Base-by-base conservation (phyloP, 306 rosid species). In the Glycine tomentella region DNA sequence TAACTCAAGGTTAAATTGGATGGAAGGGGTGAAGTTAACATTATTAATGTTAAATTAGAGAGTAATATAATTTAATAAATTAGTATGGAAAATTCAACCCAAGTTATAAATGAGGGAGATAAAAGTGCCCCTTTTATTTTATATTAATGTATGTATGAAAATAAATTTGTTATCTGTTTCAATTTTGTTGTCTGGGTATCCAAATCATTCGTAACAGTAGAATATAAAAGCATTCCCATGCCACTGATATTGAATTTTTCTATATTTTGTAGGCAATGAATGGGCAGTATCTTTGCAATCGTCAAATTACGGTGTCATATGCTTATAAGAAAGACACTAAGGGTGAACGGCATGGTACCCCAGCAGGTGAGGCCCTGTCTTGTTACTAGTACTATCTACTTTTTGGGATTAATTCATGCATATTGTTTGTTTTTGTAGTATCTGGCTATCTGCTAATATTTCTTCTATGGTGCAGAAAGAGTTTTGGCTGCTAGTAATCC, bases 401-500 rank as follows among this genome's bases (percentile, higher is more conserved):
- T 16, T 9, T 11, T 49, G 4, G 46, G 56, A 69, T 63, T 76
- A 36, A 13, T 55, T 81, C n/a, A 44, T 49, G 76, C 65, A 1
- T 31, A 33, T 31, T 2, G 44, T 25, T 56, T 50, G 67, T 48
- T 51, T n/a, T 49, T 14, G 38, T 76, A 63, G 7, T 59, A n/a
- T 72, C 12, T 78, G 40, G 13, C 10, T 69, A 55, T 55, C 72
- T 49, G 45, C 69, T 84, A 57, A 76, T 58, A n/a, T 78, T 11
- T 17, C 68, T 64, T 64, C 3, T 48, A 4, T 79, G 56, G 45
- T 86, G 86, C 88, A 95, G 99, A 95, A 84, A 93, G 98, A 92
- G 98, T 93, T 82, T 84, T 95, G 94, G 99, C 98, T 79, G 94
- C 98, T 48, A 95, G 99, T 85, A 95, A 95, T 82, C 99, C 97